A percentile compares a stretch with the other conserved stretches of the same genome.
Conservation (phyloP, 148 eudicot species). For the Bassia scoparia region DNA sequence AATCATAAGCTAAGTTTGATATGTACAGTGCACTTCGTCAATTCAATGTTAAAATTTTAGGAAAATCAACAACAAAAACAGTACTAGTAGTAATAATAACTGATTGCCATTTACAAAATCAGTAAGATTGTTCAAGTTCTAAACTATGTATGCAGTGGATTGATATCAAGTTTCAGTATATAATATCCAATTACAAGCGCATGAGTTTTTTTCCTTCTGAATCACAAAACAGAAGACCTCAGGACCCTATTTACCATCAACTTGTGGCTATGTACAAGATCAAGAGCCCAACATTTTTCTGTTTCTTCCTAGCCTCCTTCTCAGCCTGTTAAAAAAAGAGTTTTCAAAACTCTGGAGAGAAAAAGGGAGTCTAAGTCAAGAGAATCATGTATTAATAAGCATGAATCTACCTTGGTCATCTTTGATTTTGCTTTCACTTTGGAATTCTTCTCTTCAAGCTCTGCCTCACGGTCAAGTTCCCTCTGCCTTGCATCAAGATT, state of each 20-base stretch:
- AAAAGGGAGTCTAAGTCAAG: not conserved
- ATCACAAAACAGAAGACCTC: not conserved
- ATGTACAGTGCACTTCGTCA: too few species aligned
- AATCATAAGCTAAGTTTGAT: too few species aligned
- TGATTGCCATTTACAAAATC: constrained; percentile 21
- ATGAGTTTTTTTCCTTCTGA: not conserved
- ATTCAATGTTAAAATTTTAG: not conserved
- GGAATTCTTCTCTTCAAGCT: constrained; percentile 76
- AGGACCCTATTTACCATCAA: not conserved
- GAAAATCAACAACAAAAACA: not conserved
- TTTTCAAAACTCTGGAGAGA: not conserved
- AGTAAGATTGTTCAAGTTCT: not conserved
- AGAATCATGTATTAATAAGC: not conserved
- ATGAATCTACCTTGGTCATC: constrained; percentile 73
- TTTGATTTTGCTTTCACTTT: constrained; percentile 93
- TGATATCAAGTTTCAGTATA: constrained; percentile 1
- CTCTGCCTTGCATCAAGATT: constrained; percentile 81
- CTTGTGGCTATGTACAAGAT: constrained; percentile 20
- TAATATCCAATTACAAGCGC: constrained; percentile 1
- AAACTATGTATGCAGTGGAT: constrained; percentile 7
- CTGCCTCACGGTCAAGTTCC: constrained; percentile 81
- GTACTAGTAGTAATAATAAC: not conserved
- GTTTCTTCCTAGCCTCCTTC: constrained; percentile 88
- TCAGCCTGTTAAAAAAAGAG: constrained; percentile 56
- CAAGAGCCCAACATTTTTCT: constrained; percentile 52